These are phyloP conservation scores for Nannochloris sp. DNA, from an alignment of 139 green algal species.

Conservation along the genomic window DNA sequence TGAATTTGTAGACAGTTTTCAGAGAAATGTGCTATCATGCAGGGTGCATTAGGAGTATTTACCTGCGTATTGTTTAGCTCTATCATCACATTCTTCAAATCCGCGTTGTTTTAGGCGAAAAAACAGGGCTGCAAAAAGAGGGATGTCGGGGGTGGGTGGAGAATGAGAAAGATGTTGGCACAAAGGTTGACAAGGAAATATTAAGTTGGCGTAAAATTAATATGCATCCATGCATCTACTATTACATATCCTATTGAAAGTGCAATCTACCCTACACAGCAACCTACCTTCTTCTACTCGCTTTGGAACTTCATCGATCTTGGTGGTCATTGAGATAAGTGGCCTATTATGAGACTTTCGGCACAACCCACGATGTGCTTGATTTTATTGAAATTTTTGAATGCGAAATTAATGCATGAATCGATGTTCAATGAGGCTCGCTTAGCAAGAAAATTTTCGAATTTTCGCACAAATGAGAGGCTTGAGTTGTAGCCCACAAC, in stretches of 20 bases:
- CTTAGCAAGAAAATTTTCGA: too few species aligned
- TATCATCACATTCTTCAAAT: slow-evolving; percentile 12
- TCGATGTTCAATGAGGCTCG: too few species aligned
- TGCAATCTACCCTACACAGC: neutral
- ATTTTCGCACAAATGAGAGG: too few species aligned
- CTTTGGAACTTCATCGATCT: neutral
- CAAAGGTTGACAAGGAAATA: neutral
- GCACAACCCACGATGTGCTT: too few species aligned
- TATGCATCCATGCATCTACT: neutral
- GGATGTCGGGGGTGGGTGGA: neutral
- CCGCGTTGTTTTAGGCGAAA: slow-evolving; percentile 31
- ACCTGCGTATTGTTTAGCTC: slow-evolving; percentile 24
- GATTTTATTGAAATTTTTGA: too few species aligned
- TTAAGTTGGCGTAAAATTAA: neutral
- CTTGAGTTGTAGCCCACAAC: too few species aligned
- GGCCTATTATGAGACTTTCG: too few species aligned
- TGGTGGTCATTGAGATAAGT: too few species aligned
- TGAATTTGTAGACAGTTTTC: too few species aligned
- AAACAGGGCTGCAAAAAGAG: slow-evolving; percentile 28
- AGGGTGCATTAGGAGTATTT: too few species aligned
- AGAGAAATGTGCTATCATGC: too few species aligned
- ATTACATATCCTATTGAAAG: neutral
- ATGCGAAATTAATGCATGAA: too few species aligned
- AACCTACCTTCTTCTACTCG: slow-evolving; percentile 13
- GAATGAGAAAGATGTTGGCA: neutral